Base-by-base conservation (phyloP, 208 protist species). In the Acanthamoeba lugdunensis region DNA sequence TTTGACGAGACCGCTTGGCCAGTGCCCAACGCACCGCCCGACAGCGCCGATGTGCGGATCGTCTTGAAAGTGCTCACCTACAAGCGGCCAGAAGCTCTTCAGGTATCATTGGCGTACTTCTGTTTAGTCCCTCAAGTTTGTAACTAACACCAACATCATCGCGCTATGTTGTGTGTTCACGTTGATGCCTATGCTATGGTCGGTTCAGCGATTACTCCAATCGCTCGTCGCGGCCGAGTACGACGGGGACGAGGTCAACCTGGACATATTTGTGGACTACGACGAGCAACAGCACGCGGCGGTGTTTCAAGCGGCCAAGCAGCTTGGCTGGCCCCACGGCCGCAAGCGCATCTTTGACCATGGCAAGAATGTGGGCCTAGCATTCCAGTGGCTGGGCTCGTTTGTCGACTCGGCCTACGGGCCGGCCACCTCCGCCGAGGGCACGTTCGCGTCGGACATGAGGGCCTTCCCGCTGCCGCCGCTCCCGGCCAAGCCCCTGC, bases 261-360 rank as follows among this genome's bases (percentile, higher is more conserved):
- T 92, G 14, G 87, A 92, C 30, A 77, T 92, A 28, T 92, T 77
- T 18, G 61, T 92, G 23, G 87, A 92, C 87, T 81, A 79, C 61
- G 18, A 16, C 48, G 45, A 11, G 28, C 41, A 50, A 21, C 9
- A 41, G 54, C 75, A 92, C 50, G 58, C 4, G 9, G 11, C 9
- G 1, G 61, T 92, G 23, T 28, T 92, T 0, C 1, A 5, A 11
- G 69, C 21, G 65, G 87, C 48, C 48, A 0, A 41, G 58, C 0
- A 73, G 87, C 5, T n/a, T 0, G 11, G 2, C 8, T 92, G 87
- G 87, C n/a, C 87, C 8, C 87, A 92, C 50, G 87, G 87, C 0
- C 16, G 45, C 13, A 92, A 92, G 69, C 69, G 48, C 21, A n/a
- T 75, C 45, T 33, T 92, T 37, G 58, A 92, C 37, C 61, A 79